Conservation (phyloP, 2,329 filamentous ascomycete genomes). For the Paecilomyces sp. region DNA sequence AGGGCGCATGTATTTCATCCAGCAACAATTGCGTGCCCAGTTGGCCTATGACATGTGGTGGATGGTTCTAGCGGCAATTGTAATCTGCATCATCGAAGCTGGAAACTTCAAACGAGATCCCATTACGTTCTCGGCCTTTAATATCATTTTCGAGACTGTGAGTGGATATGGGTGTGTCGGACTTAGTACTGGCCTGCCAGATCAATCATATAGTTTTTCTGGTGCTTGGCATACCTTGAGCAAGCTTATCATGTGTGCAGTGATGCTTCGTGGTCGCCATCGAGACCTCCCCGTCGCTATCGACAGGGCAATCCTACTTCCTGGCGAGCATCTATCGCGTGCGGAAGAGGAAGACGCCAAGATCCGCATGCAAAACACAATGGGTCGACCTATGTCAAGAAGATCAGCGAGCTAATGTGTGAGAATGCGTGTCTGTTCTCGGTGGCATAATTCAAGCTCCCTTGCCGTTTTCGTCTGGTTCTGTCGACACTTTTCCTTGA, state of each 20-base stretch:
- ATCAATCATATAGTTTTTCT: too few species aligned
- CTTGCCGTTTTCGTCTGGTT: too few species aligned
- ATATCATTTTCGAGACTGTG: slow-evolving; percentile 41
- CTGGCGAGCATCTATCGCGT: slow-evolving; percentile 1
- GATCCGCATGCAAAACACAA: too few species aligned
- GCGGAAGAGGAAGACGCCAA: too few species aligned
- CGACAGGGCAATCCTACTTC: slow-evolving; percentile 37
- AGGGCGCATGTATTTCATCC: slow-evolving; percentile 38
- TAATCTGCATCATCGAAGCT: slow-evolving; percentile 52
- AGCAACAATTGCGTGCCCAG: slow-evolving; percentile 52
- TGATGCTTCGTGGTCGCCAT: slow-evolving; percentile 52
- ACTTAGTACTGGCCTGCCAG: too few species aligned
- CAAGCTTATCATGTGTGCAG: slow-evolving; percentile 48
- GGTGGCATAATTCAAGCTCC: too few species aligned
- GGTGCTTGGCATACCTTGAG: slow-evolving; percentile 26
- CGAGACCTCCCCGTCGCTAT: slow-evolving; percentile 49
- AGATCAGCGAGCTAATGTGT: too few species aligned
- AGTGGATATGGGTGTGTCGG: slow-evolving; percentile 26
- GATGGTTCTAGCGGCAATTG: slow-evolving; percentile 52
- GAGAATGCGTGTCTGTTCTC: too few species aligned
- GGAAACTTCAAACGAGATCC: slow-evolving; percentile 13
- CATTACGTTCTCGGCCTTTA: slow-evolving; percentile 46
- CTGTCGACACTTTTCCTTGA: too few species aligned
- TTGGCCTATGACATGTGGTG: slow-evolving; percentile 61
- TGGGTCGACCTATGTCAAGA: too few species aligned